Evolutionary conservation across 495 filamentous ascomycete species (phyloP).

Genomic region (Patellaria atrata): DNA sequence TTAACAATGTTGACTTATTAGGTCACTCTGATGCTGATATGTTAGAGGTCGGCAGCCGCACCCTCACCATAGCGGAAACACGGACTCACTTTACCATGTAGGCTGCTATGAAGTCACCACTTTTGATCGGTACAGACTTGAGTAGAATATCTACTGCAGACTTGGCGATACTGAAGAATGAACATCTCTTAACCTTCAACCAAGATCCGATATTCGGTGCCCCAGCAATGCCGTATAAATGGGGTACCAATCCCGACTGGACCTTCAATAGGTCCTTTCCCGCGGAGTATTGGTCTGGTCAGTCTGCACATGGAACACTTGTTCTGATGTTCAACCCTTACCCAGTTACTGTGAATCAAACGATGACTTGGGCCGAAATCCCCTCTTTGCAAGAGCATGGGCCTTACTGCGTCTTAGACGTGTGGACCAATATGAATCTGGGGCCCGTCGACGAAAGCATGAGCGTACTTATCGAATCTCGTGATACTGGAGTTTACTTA

Average conservation of each 20-base stretch:
- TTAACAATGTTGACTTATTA: constrained; percentile 37
- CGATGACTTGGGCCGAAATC: constrained; percentile 38
- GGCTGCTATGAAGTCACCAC: constrained; percentile 43
- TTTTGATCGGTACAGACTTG: constrained; percentile 43
- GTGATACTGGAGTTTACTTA: too few species aligned
- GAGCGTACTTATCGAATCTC: too few species aligned
- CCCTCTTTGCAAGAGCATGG: constrained; percentile 32
- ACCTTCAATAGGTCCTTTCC: constrained; percentile 45
- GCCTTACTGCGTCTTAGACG: constrained; percentile 37
- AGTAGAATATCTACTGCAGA: constrained; percentile 30
- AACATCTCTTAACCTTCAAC: constrained; percentile 43
- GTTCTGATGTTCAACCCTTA: constrained; percentile 42
- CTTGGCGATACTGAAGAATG: constrained; percentile 43
- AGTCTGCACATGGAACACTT: constrained; percentile 33
- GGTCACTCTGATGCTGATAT: constrained; percentile 50
- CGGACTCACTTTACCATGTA: constrained; percentile 37
- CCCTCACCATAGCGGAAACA: constrained; percentile 34
- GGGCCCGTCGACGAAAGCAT: too few species aligned
- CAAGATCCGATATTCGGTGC: constrained; percentile 41
- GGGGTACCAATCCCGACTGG: constrained; percentile 47
- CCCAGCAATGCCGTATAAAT: constrained; percentile 48
- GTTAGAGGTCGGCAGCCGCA: constrained; percentile 53
- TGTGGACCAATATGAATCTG: constrained; percentile 38
- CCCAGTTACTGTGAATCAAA: constrained; percentile 25
- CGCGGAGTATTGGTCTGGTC: constrained; percentile 48